Percentiles rank a stretch among this genome's conserved stretches.
Conservation (phyloP, 179 eudicot species). For the Nepenthes alata region DNA sequence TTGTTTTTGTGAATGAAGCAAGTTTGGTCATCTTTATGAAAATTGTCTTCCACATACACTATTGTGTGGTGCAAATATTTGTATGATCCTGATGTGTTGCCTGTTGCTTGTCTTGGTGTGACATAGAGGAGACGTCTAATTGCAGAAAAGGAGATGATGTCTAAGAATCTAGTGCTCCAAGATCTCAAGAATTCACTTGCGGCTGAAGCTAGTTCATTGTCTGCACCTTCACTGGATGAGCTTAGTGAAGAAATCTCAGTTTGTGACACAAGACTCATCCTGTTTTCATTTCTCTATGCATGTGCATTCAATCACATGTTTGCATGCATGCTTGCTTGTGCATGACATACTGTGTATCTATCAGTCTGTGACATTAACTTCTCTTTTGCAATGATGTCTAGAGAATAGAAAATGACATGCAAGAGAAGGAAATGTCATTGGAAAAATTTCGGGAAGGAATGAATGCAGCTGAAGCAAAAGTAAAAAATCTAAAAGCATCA, state of each 20-base stretch:
- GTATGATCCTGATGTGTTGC: too few species aligned
- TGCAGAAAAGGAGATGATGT: conserved; percentile 25
- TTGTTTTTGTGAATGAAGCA: too few species aligned
- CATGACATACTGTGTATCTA: not conserved
- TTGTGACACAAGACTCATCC: conserved; percentile 18
- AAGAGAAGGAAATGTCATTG: conserved; percentile 36
- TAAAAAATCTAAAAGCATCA: conserved; percentile 35
- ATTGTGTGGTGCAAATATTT: too few species aligned
- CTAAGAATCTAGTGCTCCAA: conserved; percentile 46
- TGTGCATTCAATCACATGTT: not conserved
- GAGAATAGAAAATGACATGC: conserved; percentile 45
- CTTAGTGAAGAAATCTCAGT: conserved; percentile 62
- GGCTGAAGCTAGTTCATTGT: conserved; percentile 38
- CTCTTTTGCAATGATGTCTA: conserved; percentile 4
- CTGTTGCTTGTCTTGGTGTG: not conserved
- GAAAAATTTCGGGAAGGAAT: conserved; percentile 26
- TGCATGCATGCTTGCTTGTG: not conserved
- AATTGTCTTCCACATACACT: too few species aligned
- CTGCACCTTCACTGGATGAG: conserved; percentile 63
- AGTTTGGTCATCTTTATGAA: too few species aligned
- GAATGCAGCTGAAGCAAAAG: conserved; percentile 41
- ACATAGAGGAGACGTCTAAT: conserved; percentile 44
- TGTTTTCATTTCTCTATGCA: not conserved
- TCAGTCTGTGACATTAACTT: not conserved
- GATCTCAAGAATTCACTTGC: conserved; percentile 45